Base-by-base conservation (phyloP, 495 filamentous ascomycete species). In the Alectoria sarmentosa region DNA sequence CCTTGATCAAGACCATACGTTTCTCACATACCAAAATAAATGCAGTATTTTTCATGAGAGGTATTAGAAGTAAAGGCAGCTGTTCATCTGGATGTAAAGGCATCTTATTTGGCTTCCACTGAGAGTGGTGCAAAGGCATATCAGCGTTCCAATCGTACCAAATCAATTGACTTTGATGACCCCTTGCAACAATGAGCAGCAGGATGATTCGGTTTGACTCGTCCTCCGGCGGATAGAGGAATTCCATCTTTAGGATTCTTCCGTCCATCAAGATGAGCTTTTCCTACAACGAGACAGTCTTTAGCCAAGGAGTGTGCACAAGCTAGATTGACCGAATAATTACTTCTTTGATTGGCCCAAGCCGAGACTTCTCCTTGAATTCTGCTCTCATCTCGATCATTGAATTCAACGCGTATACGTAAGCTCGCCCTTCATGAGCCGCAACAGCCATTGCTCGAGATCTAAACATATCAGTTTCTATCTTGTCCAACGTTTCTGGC, bases 211-310 rank as follows among this genome's bases (percentile, higher is more conserved):
- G 88, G 44, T 80, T 78, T 21, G 81, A 74, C 59, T 86, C 83
- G 28, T 71, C 69, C 14, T 81, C 70, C 8, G 80, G 80, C 8
- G 92, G 88, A 64, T 90, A 84, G 9, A 98, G 82, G 66, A 98
- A 98, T 38, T 92, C 89, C 77, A 96, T 87, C 68, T 91, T 88
- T 62, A 92, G 76, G 41, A 98, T 91, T 19, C 85, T 79, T 1
- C 93, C 92, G 30, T 85, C 81, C 17, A 92, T 76, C 48, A 79
- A 72, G 39, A 89, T 80, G 30, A 83, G 77, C 52, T 80, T 79
- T 69, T 86, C 81, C 73, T 84, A 65, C 13, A 11, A 17, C 26
- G 17, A 34, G 13, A 52, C 14, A 4, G 39, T 26, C 23, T 39
- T 56, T 19, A 41, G 59, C 15, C 10, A 17, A 36, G 15, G 8